Conservation (phyloP, 495 filamentous ascomycete species). For the Penicillium pulvis region DNA sequence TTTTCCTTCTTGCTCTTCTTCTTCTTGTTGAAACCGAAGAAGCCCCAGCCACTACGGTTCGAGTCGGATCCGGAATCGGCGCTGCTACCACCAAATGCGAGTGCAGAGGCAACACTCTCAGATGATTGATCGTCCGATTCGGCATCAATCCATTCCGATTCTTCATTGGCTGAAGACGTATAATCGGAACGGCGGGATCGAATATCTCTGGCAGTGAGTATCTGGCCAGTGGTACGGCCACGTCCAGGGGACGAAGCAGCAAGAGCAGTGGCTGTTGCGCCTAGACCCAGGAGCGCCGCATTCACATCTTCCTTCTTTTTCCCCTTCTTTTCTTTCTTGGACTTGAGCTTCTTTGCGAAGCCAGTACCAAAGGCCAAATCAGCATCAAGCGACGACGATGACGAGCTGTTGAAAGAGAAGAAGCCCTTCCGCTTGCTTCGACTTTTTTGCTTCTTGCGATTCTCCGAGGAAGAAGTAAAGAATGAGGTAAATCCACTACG, state of each 20-base stretch:
- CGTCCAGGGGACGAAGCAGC: slow-evolving; percentile 41
- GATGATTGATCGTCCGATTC: slow-evolving; percentile 52
- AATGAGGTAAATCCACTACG: slow-evolving; percentile 42
- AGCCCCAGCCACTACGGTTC: slow-evolving; percentile 52
- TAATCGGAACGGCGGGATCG: slow-evolving; percentile 32
- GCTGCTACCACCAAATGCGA: slow-evolving; percentile 59
- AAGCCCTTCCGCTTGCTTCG: slow-evolving; percentile 52
- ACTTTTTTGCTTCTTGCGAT: slow-evolving; percentile 39
- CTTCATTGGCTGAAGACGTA: slow-evolving; percentile 40
- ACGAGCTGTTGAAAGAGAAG: slow-evolving; percentile 62
- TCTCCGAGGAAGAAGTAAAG: slow-evolving; percentile 53
- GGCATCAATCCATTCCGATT: slow-evolving; percentile 66
- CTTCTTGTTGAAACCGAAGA: slow-evolving; percentile 57
- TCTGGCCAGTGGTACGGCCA: slow-evolving; percentile 39
- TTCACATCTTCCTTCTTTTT: slow-evolving; percentile 52
- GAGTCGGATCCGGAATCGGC: slow-evolving; percentile 56
- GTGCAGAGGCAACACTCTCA: slow-evolving; percentile 52
- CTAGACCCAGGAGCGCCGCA: slow-evolving; percentile 56
- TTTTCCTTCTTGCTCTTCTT: slow-evolving; percentile 42
- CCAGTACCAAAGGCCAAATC: slow-evolving; percentile 53
- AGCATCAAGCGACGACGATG: slow-evolving; percentile 59
- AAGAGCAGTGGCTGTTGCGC: slow-evolving; percentile 59
- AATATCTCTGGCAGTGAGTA: slow-evolving; percentile 45
- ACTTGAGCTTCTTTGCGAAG: slow-evolving; percentile 37
- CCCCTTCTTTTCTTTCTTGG: slow-evolving; percentile 41